These are phyloP conservation scores for Blastobotrys ciferrii DNA, from an alignment of 1,139 yeast species.

Conservation along the genomic window DNA sequence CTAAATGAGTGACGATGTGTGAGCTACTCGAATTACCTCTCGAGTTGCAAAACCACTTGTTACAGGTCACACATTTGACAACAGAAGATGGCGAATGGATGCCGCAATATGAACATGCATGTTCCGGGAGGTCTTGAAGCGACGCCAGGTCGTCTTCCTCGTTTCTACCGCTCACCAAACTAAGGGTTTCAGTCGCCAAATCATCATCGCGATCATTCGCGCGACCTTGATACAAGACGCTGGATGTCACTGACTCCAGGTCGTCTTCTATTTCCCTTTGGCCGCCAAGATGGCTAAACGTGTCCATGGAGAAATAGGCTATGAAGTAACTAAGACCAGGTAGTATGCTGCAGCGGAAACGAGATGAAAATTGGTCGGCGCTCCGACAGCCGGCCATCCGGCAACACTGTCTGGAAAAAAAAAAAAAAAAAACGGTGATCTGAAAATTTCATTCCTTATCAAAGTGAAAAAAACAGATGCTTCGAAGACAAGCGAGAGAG, in stretches of 20 bases:
- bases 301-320: slow-evolving; percentile 24
- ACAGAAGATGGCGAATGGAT: slow-evolving; percentile 63
- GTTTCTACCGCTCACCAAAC: slow-evolving; percentile 15
- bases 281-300: slow-evolving; percentile 29
- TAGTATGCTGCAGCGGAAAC: no score
- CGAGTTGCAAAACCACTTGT: slow-evolving; percentile 92
- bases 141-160: no score
- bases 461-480: background rate
- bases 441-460: slow-evolving; percentile 12
- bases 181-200: slow-evolving; percentile 25
- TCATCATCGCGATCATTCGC: slow-evolving; percentile 16
- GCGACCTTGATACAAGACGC: slow-evolving; percentile 30
- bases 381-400: no score
- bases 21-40: slow-evolving; percentile 61
- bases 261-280: slow-evolving; percentile 29
- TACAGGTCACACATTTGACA: slow-evolving; percentile 73
- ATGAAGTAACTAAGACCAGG: background rate
- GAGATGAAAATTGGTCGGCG: no score
- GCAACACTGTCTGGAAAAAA: no score
- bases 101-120: slow-evolving; percentile 63
- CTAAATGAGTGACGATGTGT: slow-evolving; percentile 85
- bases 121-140: slow-evolving; percentile 31
- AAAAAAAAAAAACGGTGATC: background rate
- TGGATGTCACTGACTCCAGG: slow-evolving; percentile 31
- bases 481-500: slow-evolving; percentile 89